A percentile compares a stretch with the other conserved stretches of the same genome.
Evolutionary conservation across 2,329 filamentous ascomycete genomes (phyloP).

Genomic region (Talaromyces sp.): DNA sequence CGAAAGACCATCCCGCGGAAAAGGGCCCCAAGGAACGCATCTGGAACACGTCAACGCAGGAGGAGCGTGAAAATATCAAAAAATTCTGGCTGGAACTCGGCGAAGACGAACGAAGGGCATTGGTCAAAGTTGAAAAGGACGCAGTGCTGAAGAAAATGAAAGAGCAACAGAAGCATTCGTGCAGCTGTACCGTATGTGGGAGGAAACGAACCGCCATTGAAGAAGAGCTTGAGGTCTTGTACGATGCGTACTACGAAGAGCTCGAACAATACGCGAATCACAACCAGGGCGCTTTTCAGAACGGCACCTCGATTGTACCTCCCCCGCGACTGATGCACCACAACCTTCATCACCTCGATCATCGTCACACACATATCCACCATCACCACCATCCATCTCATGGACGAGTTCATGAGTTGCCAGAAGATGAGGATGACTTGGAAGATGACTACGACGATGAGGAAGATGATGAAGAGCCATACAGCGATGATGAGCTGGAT

Average conservation of each 20-base stretch:
- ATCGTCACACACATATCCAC: constrained; percentile 50
- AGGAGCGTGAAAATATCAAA: constrained; percentile 95
- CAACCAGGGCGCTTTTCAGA: constrained; percentile 57
- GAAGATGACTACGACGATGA: constrained; percentile 52
- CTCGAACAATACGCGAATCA: constrained; percentile 95
- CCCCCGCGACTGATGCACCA: constrained; percentile 59
- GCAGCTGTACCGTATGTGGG: constrained; percentile 95
- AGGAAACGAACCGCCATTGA: constrained; percentile 95
- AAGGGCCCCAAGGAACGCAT: constrained; percentile 70
- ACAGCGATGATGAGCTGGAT: constrained; percentile 60
- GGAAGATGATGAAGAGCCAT: constrained; percentile 64
- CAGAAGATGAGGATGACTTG: constrained; percentile 45
- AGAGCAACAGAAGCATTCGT: constrained; percentile 98
- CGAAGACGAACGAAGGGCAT: constrained; percentile 87
- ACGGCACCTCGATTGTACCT: constrained; percentile 64
- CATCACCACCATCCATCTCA: constrained; percentile 51
- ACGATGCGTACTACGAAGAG: constrained; percentile 98
- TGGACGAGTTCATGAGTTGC: constrained; percentile 61
- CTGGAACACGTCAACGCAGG: constrained; percentile 92
- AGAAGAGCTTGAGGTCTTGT: constrained; percentile 93
- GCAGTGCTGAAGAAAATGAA: constrained; percentile 99
- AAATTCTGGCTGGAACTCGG: constrained; percentile 95
- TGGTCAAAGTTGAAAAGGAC: constrained; percentile 98
- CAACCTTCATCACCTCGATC: constrained; percentile 50
- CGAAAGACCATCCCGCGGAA: constrained; percentile 18